Percentiles rank a stretch among this genome's conserved stretches.
Evolutionary conservation across 169 alveolate genomes (phyloP).

Genomic region (Amoebophrya sp.): DNA sequence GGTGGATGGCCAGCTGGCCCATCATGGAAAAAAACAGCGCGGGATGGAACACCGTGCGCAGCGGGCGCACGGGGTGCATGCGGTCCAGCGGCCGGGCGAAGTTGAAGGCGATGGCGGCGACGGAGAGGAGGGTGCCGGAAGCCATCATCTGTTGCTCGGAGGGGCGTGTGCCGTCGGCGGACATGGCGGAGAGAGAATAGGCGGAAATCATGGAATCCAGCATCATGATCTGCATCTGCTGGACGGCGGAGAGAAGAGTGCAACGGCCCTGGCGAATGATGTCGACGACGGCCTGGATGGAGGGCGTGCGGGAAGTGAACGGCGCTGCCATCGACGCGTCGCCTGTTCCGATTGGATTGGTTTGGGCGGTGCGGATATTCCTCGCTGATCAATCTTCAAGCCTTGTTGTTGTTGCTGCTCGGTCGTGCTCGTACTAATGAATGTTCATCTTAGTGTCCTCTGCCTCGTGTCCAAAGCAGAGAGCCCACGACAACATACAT

Average conservation of each 20-base stretch:
- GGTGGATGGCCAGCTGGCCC: constrained; percentile 26
- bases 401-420: too few relatives aligned
- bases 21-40: constrained; percentile 19
- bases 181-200: constrained; percentile 55
- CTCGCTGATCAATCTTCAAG: too few relatives aligned
- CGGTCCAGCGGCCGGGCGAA: constrained; percentile 31
- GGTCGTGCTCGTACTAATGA: too few relatives aligned
- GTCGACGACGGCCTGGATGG: constrained; percentile 75
- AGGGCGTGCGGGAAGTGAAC: constrained; percentile 81
- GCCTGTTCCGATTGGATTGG: too few relatives aligned
- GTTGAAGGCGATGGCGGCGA: constrained; percentile 32
- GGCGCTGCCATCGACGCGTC: constrained; percentile 98
- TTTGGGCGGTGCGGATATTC: too few relatives aligned
- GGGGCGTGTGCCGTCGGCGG: constrained; percentile 22
- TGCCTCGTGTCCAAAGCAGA: too few relatives aligned
- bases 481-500: too few relatives aligned
- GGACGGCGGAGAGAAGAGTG: constrained; percentile 79
- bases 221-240: constrained; percentile 89
- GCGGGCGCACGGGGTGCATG: constrained; percentile 27
- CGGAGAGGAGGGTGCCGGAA: constrained; percentile 14
- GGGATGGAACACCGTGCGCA: constrained; percentile 34
- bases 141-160: neutral
- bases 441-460: too few relatives aligned
- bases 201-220: constrained; percentile 85
- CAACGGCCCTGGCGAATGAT: constrained; percentile 80